phyloP scores from a whole-genome alignment of 2,329 filamentous ascomycete genomes.

The Botryotinia narcissicola region DNA sequence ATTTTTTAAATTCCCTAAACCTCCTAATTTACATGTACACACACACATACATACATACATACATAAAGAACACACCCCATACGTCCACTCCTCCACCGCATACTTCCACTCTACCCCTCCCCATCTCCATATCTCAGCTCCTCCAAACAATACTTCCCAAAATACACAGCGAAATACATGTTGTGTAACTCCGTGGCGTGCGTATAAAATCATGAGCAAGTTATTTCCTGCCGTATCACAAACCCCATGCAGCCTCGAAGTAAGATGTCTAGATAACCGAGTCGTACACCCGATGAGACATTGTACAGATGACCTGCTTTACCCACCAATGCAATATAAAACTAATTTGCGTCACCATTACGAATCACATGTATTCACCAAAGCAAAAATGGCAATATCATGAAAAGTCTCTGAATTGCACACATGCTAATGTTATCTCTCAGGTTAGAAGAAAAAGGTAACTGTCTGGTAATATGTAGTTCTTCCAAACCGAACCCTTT shows the following conservation, averaged over 20 bases:
- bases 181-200: background rate
- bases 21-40: background rate
- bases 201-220: background rate
- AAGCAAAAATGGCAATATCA: background rate
- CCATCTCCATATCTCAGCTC: background rate
- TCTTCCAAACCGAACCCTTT: background rate
- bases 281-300: background rate
- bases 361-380: background rate
- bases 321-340: background rate
- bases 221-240: background rate
- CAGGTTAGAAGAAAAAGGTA: background rate
- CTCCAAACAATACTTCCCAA: background rate
- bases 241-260: background rate
- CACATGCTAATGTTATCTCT: background rate
- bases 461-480: slow-evolving; percentile 6
- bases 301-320: background rate
- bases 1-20: background rate
- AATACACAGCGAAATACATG: background rate
- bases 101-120: background rate
- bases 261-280: background rate
- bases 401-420: background rate
- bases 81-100: no score
- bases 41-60: background rate
- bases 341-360: background rate
- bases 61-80: background rate